Evolutionary conservation across 441 rosid genomes (phyloP).

Genomic region (Mallotus repandus): DNA sequence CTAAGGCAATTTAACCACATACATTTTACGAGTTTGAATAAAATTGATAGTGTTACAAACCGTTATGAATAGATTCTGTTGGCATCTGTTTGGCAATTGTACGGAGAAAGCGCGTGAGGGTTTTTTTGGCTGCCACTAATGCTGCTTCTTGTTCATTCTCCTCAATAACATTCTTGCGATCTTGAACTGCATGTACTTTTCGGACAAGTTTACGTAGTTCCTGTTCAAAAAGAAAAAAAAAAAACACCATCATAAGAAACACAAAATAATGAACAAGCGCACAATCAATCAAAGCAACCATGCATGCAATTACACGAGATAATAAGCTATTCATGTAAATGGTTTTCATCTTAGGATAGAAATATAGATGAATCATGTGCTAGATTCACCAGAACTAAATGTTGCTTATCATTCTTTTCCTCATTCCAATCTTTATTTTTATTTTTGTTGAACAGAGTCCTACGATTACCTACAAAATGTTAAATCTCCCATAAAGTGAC

Average conservation of each 20-base stretch:
- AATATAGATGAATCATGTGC: background rate
- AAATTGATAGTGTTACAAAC: constrained; percentile 15
- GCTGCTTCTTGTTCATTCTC: constrained; percentile 42
- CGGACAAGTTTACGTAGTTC: constrained; percentile 75
- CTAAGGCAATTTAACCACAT: background rate
- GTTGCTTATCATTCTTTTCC: background rate
- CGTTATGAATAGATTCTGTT: constrained; percentile 24
- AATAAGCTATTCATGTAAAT: background rate
- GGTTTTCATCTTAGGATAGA: background rate
- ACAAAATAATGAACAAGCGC: background rate
- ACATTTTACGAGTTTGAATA: background rate
- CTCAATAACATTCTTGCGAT: constrained; percentile 30
- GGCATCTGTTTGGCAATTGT: constrained; percentile 46
- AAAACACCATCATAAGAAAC: background rate
- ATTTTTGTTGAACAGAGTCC: background rate
- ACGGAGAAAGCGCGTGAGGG: constrained; percentile 51
- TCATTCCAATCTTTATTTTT: background rate
- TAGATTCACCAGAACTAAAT: background rate
- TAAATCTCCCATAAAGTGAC: background rate
- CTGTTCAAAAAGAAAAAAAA: constrained; percentile 30
- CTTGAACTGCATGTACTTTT: constrained; percentile 47
- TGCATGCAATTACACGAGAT: background rate
- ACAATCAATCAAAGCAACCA: background rate
- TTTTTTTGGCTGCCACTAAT: constrained; percentile 43
- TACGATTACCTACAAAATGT: background rate